Percentiles rank a stretch among this genome's conserved stretches.
Evolutionary conservation across 257 asterid genomes (phyloP).

Genomic region (Cruciata laevipes): DNA sequence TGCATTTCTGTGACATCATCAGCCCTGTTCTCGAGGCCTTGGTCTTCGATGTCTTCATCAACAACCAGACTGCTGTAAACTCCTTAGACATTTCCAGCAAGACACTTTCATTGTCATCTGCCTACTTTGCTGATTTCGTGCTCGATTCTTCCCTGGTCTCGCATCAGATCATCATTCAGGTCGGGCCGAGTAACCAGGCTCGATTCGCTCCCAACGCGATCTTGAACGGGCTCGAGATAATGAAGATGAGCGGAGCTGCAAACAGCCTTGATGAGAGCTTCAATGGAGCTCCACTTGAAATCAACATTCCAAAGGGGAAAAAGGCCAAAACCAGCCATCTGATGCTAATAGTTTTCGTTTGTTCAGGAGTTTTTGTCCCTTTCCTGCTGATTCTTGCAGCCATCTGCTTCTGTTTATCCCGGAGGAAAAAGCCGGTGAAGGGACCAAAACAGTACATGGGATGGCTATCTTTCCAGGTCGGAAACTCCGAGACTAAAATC

Average conservation of each 20-base stretch:
- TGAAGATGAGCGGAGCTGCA: conserved; percentile 26
- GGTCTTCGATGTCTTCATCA: conserved; percentile 28
- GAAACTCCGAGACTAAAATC: conserved; percentile 22
- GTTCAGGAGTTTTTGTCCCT: conserved; percentile 14
- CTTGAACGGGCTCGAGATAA: conserved; percentile 29
- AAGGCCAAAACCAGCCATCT: conserved; percentile 10
- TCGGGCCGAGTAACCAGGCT: conserved; percentile 17
- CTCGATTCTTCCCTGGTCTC: conserved; percentile 12
- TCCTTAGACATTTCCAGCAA: conserved; percentile 24
- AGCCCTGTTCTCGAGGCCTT: conserved; percentile 20
- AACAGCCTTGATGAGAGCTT: conserved; percentile 17
- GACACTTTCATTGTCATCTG: conserved; percentile 24
- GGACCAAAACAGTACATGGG: conserved; percentile 6
- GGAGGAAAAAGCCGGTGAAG: conserved; percentile 14
- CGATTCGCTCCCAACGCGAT: conserved; percentile 23
- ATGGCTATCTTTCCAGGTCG: conserved; percentile 23
- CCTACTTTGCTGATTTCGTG: conserved; percentile 26
- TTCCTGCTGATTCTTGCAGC: conserved; percentile 13
- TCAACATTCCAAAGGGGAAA: not conserved
- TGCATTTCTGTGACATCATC: conserved; percentile 37
- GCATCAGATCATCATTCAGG: conserved; percentile 20
- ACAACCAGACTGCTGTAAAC: conserved; percentile 20
- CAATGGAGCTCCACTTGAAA: not conserved
- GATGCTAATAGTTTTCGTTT: conserved; percentile 10
- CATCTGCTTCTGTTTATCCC: conserved; percentile 10